Base-by-base conservation (phyloP, 2,329 filamentous ascomycete genomes). In the Ascochyta fabae region DNA sequence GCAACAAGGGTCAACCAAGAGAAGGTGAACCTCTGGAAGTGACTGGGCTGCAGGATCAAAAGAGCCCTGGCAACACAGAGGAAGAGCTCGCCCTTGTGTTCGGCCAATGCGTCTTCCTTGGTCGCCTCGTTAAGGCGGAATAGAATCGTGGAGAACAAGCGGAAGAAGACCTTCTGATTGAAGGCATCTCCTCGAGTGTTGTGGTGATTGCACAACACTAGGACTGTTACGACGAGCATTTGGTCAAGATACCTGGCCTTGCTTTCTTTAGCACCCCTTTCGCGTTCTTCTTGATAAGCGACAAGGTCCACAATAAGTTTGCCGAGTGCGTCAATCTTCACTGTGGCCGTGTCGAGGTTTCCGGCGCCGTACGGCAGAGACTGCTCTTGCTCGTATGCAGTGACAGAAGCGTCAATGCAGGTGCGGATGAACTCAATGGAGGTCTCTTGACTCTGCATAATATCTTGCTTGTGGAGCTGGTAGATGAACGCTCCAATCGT, bases 141-240 rank as follows among this genome's bases (percentile, higher is more conserved):
- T 4, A 99, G 82, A 43, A 97, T 83, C 67, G 89, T 84, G 0
- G 92, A 94, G 71, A 97, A 89, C 38, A 99, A 83, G 41, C 94
- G 88, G 84, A 93, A 95, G 81, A 97, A 98, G 27, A 96, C 88
- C 59, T 91, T 88, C 70, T 94, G 90, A 67, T 92, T 94, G 79
- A 96, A 93, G 35, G 83, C 84, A 49, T 96, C 92, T 4, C 87
- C 89, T 41, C 89, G 86, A 75, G 88, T 91, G 52, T 90, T 83
- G 68, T 96, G 89, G 71, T 98, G 92, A 65, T 95, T 88, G 73
- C 91, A 94, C 57, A 97, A 82, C 3, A 97, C 84, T 53, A 99
- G 78, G 3, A 92, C 85, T 31, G 91, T 80, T n/a, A 97, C 78
- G 6, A 89, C 86, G 36, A 97, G 78, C 47, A 94, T 86, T 1